Evolutionary conservation across 2,329 filamentous ascomycete species (phyloP).

Genomic region (Neonectria neomacrospora): DNA sequence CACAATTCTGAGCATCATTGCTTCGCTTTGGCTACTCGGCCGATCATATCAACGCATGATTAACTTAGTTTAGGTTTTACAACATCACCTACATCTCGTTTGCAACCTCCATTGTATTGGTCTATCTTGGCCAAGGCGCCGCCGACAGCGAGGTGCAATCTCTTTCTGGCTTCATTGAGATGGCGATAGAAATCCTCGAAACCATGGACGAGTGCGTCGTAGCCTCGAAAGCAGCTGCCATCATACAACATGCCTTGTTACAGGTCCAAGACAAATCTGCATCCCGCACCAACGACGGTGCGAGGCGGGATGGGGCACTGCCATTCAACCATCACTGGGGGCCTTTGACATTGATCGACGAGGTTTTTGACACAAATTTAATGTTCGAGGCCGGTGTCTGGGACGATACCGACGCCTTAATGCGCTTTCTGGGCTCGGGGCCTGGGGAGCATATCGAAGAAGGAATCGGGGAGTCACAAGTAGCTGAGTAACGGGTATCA

Average conservation of each 20-base stretch:
- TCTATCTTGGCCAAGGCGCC: slow-evolving; percentile 18
- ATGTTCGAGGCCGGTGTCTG: slow-evolving; percentile 22
- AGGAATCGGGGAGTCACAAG: neutral
- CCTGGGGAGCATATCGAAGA: slow-evolving; percentile 1
- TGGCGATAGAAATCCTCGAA: slow-evolving; percentile 22
- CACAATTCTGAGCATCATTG: no score
- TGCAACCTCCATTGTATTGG: slow-evolving; percentile 18
- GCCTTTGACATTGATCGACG: slow-evolving; percentile 22
- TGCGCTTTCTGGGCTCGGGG: slow-evolving; percentile 14
- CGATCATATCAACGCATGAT: no score
- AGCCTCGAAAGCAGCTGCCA: slow-evolving; percentile 8
- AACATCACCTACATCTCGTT: slow-evolving; percentile 26
- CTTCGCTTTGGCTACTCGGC: neutral
- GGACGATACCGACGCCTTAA: slow-evolving; percentile 19
- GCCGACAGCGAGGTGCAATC: slow-evolving; percentile 12
- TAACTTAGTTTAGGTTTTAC: slow-evolving; percentile 19
- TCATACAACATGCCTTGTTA: slow-evolving; percentile 13
- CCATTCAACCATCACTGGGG: slow-evolving; percentile 27
- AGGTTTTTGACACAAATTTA: slow-evolving; percentile 24
- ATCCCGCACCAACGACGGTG: slow-evolving; percentile 8
- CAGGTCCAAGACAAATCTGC: slow-evolving; percentile 17
- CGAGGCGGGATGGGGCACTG: slow-evolving; percentile 14
- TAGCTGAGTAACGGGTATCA: neutral
- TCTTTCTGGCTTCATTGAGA: slow-evolving; percentile 14
- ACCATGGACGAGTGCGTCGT: slow-evolving; percentile 27